Percentiles rank a stretch among this genome's conserved stretches.
These are phyloP conservation scores for Candida tunisiensis DNA, from an alignment of 1,139 yeast genomes.

Conservation along the genomic window DNA sequence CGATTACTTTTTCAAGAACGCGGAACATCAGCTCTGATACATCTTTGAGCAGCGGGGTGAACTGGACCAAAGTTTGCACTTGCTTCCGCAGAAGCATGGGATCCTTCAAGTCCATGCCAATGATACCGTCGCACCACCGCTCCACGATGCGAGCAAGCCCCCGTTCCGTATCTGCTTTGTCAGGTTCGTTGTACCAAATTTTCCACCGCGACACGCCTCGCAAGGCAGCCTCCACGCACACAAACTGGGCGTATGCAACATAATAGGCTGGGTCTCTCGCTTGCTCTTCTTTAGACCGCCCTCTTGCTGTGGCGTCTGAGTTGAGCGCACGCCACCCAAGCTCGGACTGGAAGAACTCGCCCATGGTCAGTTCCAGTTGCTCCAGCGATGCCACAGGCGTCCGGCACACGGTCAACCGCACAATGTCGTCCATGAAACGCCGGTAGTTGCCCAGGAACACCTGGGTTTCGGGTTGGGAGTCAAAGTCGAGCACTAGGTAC, in stretches of 20 bases:
- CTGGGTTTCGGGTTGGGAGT: conserved; percentile 64
- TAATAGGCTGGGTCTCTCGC: conserved; percentile 58
- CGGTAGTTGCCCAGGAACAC: conserved; percentile 68
- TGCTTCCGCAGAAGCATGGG: conserved; percentile 74
- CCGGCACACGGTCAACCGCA: conserved; percentile 74
- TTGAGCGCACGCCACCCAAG: conserved; percentile 51
- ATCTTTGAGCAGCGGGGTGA: conserved; percentile 81
- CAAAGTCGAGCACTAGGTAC: conserved; percentile 72
- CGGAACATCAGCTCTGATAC: conserved; percentile 47
- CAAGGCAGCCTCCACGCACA: conserved; percentile 75
- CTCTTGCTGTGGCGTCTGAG: conserved; percentile 33
- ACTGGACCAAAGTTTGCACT: conserved; percentile 88
- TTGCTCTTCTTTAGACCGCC: no score
- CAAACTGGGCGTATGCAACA: conserved; percentile 67
- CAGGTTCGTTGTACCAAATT: conserved; percentile 65
- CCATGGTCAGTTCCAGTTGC: conserved; percentile 68
- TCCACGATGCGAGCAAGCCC: conserved; percentile 51
- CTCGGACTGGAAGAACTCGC: conserved; percentile 56
- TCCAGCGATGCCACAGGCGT: conserved; percentile 65
- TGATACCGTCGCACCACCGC: conserved; percentile 56
- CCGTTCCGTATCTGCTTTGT: conserved; percentile 39
- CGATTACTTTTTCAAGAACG: conserved; percentile 72
- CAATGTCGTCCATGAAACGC: conserved; percentile 78
- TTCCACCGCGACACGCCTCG: conserved; percentile 96
- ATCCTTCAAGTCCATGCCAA: conserved; percentile 60